Evolutionary conservation across 257 asterid genomes (phyloP).

Genomic region (Capsicum chinense): DNA sequence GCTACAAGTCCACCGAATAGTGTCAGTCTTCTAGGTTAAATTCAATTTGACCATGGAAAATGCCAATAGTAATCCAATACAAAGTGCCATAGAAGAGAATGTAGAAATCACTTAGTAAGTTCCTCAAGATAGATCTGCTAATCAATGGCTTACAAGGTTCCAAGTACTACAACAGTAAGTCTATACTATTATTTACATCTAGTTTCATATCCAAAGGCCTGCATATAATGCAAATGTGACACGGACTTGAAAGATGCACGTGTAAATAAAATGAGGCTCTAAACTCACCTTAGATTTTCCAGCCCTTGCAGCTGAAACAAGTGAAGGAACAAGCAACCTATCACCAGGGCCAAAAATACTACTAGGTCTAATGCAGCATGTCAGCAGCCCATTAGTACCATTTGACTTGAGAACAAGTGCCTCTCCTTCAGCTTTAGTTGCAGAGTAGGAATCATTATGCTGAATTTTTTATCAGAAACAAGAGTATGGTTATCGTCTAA

Average conservation of each 20-base stretch:
- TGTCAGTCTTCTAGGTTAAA: background rate
- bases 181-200: background rate
- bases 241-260: background rate
- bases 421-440: slow-evolving; percentile 98
- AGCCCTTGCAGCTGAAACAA: slow-evolving; percentile 90
- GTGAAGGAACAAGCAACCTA: slow-evolving; percentile 92
- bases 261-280: slow-evolving; percentile 17
- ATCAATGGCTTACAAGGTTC: background rate
- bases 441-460: slow-evolving; percentile 98
- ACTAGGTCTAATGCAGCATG: slow-evolving; percentile 95
- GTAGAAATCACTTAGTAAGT: background rate
- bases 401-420: slow-evolving; percentile 76
- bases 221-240: background rate
- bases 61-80: background rate
- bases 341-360: slow-evolving; percentile 99
- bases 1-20: background rate
- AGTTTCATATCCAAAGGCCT: background rate
- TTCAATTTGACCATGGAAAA: background rate
- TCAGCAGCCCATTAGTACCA: slow-evolving; percentile 77
- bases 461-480: slow-evolving; percentile 32
- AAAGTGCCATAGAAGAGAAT: slow-evolving; percentile 3
- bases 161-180: background rate
- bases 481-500: background rate
- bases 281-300: slow-evolving; percentile 85
- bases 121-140: slow-evolving; percentile 3